phyloP scores from a whole-genome alignment of 1,139 yeast genomes.

The Scheffersomyces cryptocercus region DNA sequence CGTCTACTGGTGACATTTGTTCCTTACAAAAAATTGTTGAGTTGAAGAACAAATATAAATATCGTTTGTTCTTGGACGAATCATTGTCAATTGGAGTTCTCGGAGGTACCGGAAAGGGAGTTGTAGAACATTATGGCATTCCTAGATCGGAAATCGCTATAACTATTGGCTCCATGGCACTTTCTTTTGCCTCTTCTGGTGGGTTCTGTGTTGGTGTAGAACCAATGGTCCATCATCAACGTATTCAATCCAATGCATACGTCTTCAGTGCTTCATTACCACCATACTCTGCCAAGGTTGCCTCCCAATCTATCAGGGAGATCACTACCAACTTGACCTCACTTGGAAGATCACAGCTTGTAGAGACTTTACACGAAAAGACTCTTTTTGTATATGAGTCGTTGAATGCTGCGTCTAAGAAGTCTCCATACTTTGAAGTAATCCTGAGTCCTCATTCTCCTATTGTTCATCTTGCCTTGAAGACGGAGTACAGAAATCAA shows the following conservation, averaged over 20 bases:
- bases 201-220: constrained; percentile 89
- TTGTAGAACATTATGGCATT: constrained; percentile 67
- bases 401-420: constrained; percentile 14
- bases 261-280: constrained; percentile 96
- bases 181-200: constrained; percentile 85
- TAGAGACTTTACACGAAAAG: constrained; percentile 28
- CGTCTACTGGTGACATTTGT: constrained; percentile 79
- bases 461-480: constrained; percentile 60
- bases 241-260: constrained; percentile 85
- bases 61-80: constrained; percentile 85
- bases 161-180: constrained; percentile 85
- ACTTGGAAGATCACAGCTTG: constrained; percentile 33
- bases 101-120: constrained; percentile 85
- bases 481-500: constrained; percentile 40
- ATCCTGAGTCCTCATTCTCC: constrained; percentile 67
- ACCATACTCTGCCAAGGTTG: constrained; percentile 82
- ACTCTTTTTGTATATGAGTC: constrained; percentile 19
- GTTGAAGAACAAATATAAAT: constrained; percentile 79
- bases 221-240: constrained; percentile 89
- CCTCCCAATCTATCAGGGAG: constrained; percentile 57
- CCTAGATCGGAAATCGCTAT: constrained; percentile 74
- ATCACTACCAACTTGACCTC: constrained; percentile 33
- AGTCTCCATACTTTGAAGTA: constrained; percentile 35
- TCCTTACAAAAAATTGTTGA: constrained; percentile 68
- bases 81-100: constrained; percentile 81